Conservation (phyloP, 2,329 filamentous ascomycete genomes). For the Ophiocordyceps camponoti-floridani region DNA sequence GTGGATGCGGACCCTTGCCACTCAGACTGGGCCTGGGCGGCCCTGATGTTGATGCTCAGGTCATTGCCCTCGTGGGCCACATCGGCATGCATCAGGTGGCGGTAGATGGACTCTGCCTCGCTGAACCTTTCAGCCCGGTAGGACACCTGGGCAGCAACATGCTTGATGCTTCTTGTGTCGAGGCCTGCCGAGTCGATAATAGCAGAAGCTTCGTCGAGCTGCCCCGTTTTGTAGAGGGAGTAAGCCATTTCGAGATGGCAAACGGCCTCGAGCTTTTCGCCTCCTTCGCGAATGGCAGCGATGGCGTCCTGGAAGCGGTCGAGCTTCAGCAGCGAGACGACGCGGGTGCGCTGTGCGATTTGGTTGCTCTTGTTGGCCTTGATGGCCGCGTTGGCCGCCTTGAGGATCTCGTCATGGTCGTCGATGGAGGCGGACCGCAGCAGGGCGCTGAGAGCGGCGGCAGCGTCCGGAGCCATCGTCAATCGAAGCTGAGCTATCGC, state of each 20-base stretch:
- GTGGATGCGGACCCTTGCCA: slow-evolving; percentile 38
- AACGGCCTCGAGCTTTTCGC: slow-evolving; percentile 37
- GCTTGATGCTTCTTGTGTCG: slow-evolving; percentile 20
- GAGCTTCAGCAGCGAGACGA: slow-evolving; percentile 62
- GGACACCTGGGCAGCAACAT: slow-evolving; percentile 47
- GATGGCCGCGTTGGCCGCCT: slow-evolving; percentile 41
- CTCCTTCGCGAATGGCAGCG: slow-evolving; percentile 45
- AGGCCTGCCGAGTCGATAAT: slow-evolving; percentile 16
- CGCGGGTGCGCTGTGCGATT: slow-evolving; percentile 48
- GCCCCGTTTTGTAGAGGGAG: slow-evolving; percentile 65
- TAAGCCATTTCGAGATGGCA: slow-evolving; percentile 59
- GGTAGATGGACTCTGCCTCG: slow-evolving; percentile 46
- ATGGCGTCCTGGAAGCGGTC: slow-evolving; percentile 69
- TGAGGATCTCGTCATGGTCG: slow-evolving; percentile 59
- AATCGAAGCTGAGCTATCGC: neutral
- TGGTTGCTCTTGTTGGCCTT: slow-evolving; percentile 40
- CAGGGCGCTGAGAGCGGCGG: slow-evolving; percentile 32
- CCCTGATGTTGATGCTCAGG: slow-evolving; percentile 57
- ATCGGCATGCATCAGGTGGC: slow-evolving; percentile 29
- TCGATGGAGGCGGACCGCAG: slow-evolving; percentile 37
- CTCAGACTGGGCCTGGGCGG: slow-evolving; percentile 52
- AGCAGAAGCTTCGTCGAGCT: slow-evolving; percentile 44
- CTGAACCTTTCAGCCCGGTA: slow-evolving; percentile 62
- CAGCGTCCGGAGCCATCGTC: slow-evolving; percentile 24
- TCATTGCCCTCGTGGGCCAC: slow-evolving; percentile 51